Evolutionary conservation across 139 green algal genomes (phyloP), one percentile per base, ranked within the genome.

Genomic region (Chlorella vulgaris): DNA sequence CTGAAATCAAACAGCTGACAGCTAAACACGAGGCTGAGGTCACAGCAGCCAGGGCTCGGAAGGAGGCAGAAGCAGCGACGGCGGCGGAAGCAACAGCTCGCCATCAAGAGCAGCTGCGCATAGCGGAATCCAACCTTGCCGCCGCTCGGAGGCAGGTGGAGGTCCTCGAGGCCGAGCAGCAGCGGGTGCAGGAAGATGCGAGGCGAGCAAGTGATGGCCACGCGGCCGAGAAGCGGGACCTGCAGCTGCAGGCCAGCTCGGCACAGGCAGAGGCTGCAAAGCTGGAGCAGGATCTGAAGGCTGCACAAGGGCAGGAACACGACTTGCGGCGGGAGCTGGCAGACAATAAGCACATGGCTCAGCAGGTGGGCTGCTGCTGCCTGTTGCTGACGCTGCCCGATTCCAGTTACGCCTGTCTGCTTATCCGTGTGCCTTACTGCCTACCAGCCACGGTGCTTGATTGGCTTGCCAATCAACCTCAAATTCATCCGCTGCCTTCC

Each of bases 151-250:
- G 40, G 38, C 55, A 81, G 80, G 50, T 38, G 26, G 47, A 35
- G 15, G 31, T 31, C 10, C 62, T 67, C 4, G 62, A 69, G 24
- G 50, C 35, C 6, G 73, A 80, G 26, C 38, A 58, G 28, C 33
- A 67, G 35, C 29, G 73, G 36, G 2, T 63, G 33, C 39, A 78
- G 40, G 78, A 83, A 21, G 78, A 83, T 18, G 31, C 58, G 35
- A n/a, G 42, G 3, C n/a, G 78, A 1, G 65, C 26, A 3, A 4
- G 36, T 1, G 74, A 78, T 26, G 62, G 68, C 62, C 76, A 31
- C 2, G 35, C 62, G 4, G 80, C 42, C 24, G 47, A 13, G 2
- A 13, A 6, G 3, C 67, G 67, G 1, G 40, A 74, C 26, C 63
- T 85, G 69, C 67, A 75, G 40, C 43, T 82, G 31, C 62, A 75